Conservation (phyloP, 108 stramenopile species). For the Pseudonitzschia delicatissima region DNA sequence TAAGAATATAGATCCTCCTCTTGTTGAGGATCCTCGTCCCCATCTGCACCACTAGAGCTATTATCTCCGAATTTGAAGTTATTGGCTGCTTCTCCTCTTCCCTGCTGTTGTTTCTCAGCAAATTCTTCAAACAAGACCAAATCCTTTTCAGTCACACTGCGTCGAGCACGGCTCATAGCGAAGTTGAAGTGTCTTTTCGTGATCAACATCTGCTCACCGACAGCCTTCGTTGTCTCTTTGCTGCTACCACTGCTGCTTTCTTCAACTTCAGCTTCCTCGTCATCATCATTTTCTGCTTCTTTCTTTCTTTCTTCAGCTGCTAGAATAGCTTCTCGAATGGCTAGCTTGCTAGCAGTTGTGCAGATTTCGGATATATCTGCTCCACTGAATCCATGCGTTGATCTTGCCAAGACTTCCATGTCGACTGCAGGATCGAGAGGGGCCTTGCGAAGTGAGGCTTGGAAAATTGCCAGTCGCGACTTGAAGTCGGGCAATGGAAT, state of each 20-base stretch:
- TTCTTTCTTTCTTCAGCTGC: conserved; percentile 57
- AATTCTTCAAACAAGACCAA: conserved; percentile 92
- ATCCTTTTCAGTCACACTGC: conserved; percentile 89
- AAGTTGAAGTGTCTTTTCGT: conserved; percentile 91
- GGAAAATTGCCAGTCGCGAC: conserved; percentile 90
- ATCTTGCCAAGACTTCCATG: conserved; percentile 79
- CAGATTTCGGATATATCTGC: conserved; percentile 97
- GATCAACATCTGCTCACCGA: conserved; percentile 56
- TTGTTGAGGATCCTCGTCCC: conserved; percentile 28
- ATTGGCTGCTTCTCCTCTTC: conserved; percentile 77
- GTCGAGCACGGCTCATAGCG: conserved; percentile 88
- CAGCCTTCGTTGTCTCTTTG: conserved; percentile 9
- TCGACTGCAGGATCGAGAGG: conserved; percentile 82
- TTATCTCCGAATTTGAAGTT: conserved; percentile 84
- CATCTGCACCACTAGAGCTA: conserved; percentile 23
- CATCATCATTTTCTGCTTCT: conserved; percentile 50
- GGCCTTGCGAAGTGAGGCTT: conserved; percentile 92
- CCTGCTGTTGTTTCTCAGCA: conserved; percentile 86
- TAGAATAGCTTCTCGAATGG: conserved; percentile 91
- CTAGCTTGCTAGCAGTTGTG: conserved; percentile 87
- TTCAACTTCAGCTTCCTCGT: conserved; percentile 53
- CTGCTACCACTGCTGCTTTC: conserved; percentile 15
- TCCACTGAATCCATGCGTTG: conserved; percentile 91
- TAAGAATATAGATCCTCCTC: conserved; percentile 54
- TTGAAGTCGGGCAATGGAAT: conserved; percentile 90